A percentile compares a stretch with the other conserved stretches of the same genome.
These are phyloP conservation scores for Elsinoe fawcettii DNA, from an alignment of 2,329 filamentous ascomycete genomes.

Conservation along the genomic window DNA sequence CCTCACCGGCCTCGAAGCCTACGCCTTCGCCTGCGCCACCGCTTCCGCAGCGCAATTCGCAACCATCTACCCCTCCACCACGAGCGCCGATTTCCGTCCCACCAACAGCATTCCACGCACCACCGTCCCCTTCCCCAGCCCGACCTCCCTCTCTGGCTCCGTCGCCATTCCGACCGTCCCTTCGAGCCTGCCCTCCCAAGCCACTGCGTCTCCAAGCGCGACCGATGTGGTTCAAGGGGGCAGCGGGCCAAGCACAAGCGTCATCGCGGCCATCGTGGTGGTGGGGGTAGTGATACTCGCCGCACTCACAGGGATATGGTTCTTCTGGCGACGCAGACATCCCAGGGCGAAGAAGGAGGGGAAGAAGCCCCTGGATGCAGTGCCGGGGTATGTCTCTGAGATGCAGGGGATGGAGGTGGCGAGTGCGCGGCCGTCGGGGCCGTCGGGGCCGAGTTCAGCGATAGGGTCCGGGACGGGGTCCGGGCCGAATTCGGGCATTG, in stretches of 20 bases:
- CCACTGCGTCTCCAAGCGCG: no score
- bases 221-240: no score
- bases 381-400: neutral
- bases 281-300: neutral
- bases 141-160: neutral
- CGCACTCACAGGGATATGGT: neutral
- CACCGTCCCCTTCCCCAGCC: neutral
- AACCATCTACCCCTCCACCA: neutral
- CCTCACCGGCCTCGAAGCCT: neutral
- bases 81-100: neutral
- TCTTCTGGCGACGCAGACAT: neutral
- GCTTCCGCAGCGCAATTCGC: neutral
- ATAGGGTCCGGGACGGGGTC: neutral
- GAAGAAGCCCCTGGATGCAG: neutral
- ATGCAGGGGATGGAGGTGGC: neutral
- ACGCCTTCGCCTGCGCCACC: neutral
- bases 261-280: neutral
- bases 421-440: neutral
- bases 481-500: neutral
- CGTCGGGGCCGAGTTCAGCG: neutral
- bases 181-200: no score
- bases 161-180: neutral
- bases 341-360: neutral
- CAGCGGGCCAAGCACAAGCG: neutral
- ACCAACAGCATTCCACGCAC: neutral